Evolutionary conservation across 495 filamentous ascomycete species (phyloP), one percentile per base, ranked within the genome.

Genomic region (Articulospora tetracladia): DNA sequence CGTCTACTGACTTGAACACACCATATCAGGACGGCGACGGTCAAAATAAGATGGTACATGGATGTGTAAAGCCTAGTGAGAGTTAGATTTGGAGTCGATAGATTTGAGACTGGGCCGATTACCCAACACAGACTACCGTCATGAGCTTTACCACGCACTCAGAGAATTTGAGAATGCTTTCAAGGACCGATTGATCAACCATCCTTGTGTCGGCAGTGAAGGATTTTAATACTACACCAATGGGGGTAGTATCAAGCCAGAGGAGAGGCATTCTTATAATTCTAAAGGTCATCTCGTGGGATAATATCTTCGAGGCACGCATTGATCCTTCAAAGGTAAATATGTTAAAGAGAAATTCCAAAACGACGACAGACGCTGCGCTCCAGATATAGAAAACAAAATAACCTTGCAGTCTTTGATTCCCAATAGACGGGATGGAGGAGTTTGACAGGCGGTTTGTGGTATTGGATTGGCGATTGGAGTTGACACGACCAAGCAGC

Each of bases 301-400:
- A 87, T 3, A 87, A 64, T 20, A 57, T 68, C 53, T 76, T 74
- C 0, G 82, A 84, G 22, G 81, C 83, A 22, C 61, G 67, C 30
- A 86, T 62, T 12, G 56, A 50, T 19, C 56, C 56, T 1, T 4
- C 15, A 39, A 36, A 58, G 25, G 22, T 28, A 26, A 50, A 30
- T 3, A 23, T 25, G 23, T 39, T 26, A 28, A 58, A n/a, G 1
- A 58, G 13, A 23, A 41, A 17, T 25, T 86, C 32, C 6, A 86
- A 85, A 15, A 92, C 74, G 2, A 67, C 76, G 12, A 88, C 65
- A 61, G 91, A 92, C 23, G 90, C 65, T 1, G 79, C 77, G 2
- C 91, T 77, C 64, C 90, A 92, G 67, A 80, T 86, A n/a, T 55
- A 48, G 3, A 90, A 64, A 34, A 64, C 69, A 17, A 47, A 47